Conservation (phyloP, 345 rosid genomes). For the Moringa oleifera region DNA sequence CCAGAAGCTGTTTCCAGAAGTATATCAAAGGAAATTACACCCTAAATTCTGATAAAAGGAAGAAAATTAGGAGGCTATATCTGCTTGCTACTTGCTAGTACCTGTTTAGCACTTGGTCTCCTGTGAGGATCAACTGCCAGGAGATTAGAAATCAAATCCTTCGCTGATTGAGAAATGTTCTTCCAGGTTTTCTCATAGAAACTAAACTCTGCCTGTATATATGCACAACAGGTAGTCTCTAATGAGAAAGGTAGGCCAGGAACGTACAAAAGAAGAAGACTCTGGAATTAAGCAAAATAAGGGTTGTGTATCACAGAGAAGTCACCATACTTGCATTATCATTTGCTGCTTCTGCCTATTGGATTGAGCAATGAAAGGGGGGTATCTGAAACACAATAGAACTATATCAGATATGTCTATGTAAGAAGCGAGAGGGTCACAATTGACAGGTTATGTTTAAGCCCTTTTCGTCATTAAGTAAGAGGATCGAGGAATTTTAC, state of each 20-base stretch:
- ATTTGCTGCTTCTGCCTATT: conserved; percentile 60
- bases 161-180: conserved; percentile 52
- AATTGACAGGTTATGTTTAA: no score
- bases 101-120: conserved; percentile 55
- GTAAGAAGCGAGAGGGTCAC: no score
- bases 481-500: no score
- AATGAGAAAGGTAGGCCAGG: no score
- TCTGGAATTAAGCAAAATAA: neutral
- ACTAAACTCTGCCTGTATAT: conserved; percentile 65
- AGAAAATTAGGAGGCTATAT: no score
- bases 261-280: neutral
- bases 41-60: no score
- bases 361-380: conserved; percentile 60
- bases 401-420: no score
- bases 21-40: no score
- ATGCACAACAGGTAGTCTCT: neutral
- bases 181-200: conserved; percentile 63
- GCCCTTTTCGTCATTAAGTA: no score
- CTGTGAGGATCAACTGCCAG: conserved; percentile 52
- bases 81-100: conserved; percentile 7
- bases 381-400: no score
- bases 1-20: conserved; percentile 46
- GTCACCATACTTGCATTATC: conserved; percentile 42
- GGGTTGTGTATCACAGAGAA: neutral
- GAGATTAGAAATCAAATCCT: conserved; percentile 45